Evolutionary conservation across 176 grass and related monocot species (phyloP).

Genomic region (Bromus sterilis): DNA sequence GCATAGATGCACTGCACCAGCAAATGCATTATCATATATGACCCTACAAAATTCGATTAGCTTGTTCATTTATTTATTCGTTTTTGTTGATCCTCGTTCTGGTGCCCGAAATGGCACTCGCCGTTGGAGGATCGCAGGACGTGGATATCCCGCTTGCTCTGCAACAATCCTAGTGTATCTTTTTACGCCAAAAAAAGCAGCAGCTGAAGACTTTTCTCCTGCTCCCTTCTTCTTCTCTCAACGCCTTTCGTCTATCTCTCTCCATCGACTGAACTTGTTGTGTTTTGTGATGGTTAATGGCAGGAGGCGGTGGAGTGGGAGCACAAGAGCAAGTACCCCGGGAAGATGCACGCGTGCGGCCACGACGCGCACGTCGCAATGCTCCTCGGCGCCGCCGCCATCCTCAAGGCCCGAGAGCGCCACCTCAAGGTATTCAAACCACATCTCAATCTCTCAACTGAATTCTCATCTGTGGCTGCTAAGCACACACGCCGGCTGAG

Average conservation of each 20-base stretch:
- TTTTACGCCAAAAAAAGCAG: background rate
- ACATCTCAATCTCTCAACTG: background rate
- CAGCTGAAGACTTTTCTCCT: background rate
- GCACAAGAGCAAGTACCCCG: constrained; percentile 77
- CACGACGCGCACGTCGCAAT: constrained; percentile 98
- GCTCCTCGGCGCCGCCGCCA: constrained; percentile 89
- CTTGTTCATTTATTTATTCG: too few relatives aligned
- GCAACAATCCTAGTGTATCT: too few relatives aligned
- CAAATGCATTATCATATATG: too few relatives aligned
- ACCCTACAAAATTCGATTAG: too few relatives aligned
- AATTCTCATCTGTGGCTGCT: background rate
- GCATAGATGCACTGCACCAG: too few relatives aligned
- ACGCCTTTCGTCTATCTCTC: background rate
- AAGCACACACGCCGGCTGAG: background rate
- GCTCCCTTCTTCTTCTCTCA: too few relatives aligned
- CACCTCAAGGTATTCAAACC: constrained; percentile 47
- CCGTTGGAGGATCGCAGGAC: background rate
- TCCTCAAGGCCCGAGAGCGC: constrained; percentile 72
- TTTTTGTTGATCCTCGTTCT: too few relatives aligned
- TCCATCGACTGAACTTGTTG: too few relatives aligned
- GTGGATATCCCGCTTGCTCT: background rate
- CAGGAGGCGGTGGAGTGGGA: constrained; percentile 94
- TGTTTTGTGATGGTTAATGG: too few relatives aligned
- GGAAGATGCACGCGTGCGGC: constrained; percentile 97
- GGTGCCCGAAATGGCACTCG: constrained; percentile 1